Evolutionary conservation across 345 rosid species (phyloP), one percentile per base, ranked within the genome.

Genomic region (Eucalyptus lansdowneana): DNA sequence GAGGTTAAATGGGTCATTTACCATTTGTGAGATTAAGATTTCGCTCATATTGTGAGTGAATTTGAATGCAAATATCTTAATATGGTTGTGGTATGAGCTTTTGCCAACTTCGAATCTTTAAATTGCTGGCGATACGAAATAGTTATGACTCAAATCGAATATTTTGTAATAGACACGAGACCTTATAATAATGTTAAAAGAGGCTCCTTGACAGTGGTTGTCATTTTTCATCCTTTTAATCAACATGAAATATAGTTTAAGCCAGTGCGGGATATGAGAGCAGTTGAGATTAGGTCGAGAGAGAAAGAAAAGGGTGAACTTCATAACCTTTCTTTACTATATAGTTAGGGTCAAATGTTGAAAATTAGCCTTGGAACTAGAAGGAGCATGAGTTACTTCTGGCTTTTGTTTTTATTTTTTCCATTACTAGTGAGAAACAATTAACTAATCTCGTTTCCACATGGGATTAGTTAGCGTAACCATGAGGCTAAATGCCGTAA

Each of bases 61-160:
- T 9, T 65, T 4, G 76, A 12, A 0, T 7, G 15, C 10, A 4
- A 65, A 65, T 6, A n/a, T 65, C 11, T 65, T 4, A 65, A n/a
- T 65, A 65, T 1, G 3, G 6, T 4, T 65, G 19, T 65, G 37
- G 3, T 24, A 24, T 14, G 19, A 27, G 17, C 0, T 65, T 29
- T 14, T 14, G 2, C 0, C 6, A 29, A n/a, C 3, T 14, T 65
- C 0, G 5, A 13, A 65, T n/a, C 0, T 65, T 65, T 5, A 9
- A 65, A 14, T n/a, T 8, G 3, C 0, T 7, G 0, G 0, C 5
- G 0, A 2, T 14, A 1, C 1, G 5, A 5, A 2, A 8, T 65
- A 65, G 3, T 65, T 15, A 7, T 15, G 2, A n/a, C 3, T n/a
- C 6, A n/a, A n/a, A n/a, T n/a, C 3, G 3, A n/a, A 65, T 8